Conservation (phyloP, 208 protist genomes). For the Leishmania aethiopica region DNA sequence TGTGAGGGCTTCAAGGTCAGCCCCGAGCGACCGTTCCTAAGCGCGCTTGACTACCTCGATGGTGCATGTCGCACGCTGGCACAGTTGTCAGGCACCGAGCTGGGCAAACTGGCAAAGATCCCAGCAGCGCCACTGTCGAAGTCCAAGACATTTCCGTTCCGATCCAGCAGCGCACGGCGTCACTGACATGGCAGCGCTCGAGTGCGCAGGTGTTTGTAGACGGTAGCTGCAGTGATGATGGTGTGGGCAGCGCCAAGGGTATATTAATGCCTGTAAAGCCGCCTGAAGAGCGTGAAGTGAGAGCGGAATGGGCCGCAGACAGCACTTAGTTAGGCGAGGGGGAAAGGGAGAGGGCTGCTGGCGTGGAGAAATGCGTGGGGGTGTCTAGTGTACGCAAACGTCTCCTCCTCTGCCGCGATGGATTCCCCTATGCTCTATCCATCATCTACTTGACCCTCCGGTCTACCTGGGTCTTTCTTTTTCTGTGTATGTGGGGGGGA, state of each 20-base stretch:
- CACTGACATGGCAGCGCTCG: constrained; percentile 3
- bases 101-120: constrained; percentile 26
- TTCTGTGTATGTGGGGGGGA: not conserved
- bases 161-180: constrained; percentile 11
- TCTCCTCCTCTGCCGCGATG: not conserved
- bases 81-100: constrained; percentile 18
- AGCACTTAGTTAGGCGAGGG: too few relatives aligned
- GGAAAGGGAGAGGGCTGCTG: not conserved
- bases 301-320: too few relatives aligned
- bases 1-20: constrained; percentile 4
- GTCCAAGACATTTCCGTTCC: constrained; percentile 20
- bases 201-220: not conserved
- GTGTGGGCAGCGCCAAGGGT: not conserved
- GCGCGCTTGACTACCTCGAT: constrained; percentile 50
- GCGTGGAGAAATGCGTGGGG: not conserved
- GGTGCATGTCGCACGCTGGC: constrained; percentile 39
- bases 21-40: constrained; percentile 31
- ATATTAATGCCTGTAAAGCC: not conserved
- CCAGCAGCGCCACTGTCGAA: constrained; percentile 33
- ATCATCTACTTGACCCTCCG: not conserved
- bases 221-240: not conserved
- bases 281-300: not conserved
- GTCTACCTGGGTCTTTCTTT: not conserved
- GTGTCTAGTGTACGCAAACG: not conserved
- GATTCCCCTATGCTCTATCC: not conserved